These are phyloP conservation scores for Polysphondylium violaceum DNA, from an alignment of 78 protist species.

Conservation along the genomic window DNA sequence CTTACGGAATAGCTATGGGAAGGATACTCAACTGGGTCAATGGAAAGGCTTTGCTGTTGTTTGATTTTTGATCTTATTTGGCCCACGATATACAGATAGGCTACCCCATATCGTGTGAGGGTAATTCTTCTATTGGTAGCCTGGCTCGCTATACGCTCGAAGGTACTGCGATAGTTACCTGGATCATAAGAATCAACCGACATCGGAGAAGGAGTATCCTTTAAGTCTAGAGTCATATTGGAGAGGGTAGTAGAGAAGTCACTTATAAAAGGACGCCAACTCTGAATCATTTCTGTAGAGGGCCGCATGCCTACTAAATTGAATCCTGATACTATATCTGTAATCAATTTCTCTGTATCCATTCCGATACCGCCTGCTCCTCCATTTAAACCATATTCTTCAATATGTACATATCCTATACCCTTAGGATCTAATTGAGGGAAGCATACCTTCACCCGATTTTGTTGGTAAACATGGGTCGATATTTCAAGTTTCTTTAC, in stretches of 20 bases:
- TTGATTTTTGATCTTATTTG: background rate
- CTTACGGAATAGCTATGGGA: background rate
- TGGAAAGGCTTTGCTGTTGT: background rate
- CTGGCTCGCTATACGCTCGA: background rate
- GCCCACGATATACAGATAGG: background rate
- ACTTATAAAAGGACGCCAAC: background rate
- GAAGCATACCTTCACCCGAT: background rate
- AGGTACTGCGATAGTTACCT: background rate
- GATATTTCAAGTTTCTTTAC: background rate
- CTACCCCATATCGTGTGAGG: background rate
- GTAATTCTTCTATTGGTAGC: background rate
- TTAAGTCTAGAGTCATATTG: background rate
- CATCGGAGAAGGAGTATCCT: background rate
- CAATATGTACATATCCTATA: background rate
- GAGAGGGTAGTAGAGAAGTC: background rate
- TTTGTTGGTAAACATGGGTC: background rate
- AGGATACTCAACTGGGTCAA: background rate
- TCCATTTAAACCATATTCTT: background rate
- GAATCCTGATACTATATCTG: background rate
- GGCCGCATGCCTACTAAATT: background rate
- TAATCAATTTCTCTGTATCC: background rate
- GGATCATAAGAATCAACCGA: background rate
- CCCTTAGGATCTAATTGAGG: background rate
- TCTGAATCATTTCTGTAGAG: background rate
- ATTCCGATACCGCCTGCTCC: background rate